Base-by-base conservation (phyloP, 495 filamentous ascomycete genomes). In the Xylaria flabelliformis region DNA sequence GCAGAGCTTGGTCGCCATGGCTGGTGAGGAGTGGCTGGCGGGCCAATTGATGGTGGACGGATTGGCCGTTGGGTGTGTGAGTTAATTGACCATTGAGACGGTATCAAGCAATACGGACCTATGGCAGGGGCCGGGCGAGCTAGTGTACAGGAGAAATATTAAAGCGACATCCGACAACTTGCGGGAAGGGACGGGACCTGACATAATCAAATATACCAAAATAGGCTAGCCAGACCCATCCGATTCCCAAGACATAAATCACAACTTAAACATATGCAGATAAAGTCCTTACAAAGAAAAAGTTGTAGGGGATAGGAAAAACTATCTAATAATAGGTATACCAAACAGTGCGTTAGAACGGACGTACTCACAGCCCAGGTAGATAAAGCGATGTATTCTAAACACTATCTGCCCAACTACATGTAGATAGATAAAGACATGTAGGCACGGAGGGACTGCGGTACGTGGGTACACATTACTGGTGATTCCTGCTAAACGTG, bases 1-100 rank as follows among this genome's bases (percentile, higher is more conserved):
- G 78, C 88, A 87, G 82, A 91, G 80, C 84, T 88, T 90, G 87
- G 89, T 90, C 82, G 91, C 83, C 83, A 91, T 91, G 81, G 70
- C 80, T 86, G 81, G 75, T 78, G 80, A 81, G 80, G 83, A 63
- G 53, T 64, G 74, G 81, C 74, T 66, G 73, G 66, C 32, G 72
- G 73, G 75, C 83, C 83, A 85, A 84, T 85, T 83, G 83, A 75
- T 80, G 67, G 74, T 72, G 72, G 78, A 69, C 71, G 73, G 78
- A 53, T 74, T 76, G 72, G 76, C 70, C 68, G 64, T 66, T 12
- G 63, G 51, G 13, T 68, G 44, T 51, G 63, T 61, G 59, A 68
- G 71, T 75, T 74, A 74, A 78, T 76, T 79, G 75, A 72, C 75
- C 73, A 65, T 76, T 77, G 71, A 77, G 48, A 55, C 72, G 73